A percentile compares a stretch with the other conserved stretches of the same genome.
Conservation (phyloP, 345 rosid genomes). For the Salix exigua region DNA sequence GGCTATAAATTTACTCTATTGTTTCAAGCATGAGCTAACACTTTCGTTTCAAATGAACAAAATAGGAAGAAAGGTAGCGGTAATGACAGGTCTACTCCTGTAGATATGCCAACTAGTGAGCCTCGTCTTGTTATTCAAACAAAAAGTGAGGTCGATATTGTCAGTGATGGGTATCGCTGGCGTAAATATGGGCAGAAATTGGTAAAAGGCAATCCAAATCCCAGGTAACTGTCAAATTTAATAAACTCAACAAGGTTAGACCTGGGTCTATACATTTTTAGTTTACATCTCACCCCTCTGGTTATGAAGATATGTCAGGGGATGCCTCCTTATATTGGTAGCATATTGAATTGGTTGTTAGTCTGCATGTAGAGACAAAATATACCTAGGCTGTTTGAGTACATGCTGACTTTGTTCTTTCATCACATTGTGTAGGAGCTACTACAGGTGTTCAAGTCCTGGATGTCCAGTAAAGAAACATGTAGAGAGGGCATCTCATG, state of each 20-base stretch:
- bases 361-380: neutral
- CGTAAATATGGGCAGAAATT: conserved; percentile 97
- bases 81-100: conserved; percentile 31
- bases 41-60: neutral
- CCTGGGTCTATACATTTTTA: neutral
- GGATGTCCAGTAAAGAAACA: conserved; percentile 94
- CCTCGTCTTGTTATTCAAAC: conserved; percentile 52
- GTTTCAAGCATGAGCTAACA: conserved; percentile 12
- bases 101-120: conserved; percentile 51
- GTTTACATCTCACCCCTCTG: neutral
- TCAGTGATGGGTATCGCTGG: conserved; percentile 96
- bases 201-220: conserved; percentile 94
- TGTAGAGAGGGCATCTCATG: conserved; percentile 73
- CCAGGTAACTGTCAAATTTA: conserved; percentile 48
- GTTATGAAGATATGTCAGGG: neutral
- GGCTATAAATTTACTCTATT: neutral
- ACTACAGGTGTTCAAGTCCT: conserved; percentile 87
- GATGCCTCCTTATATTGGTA: neutral
- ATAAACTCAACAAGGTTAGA: conserved; percentile 2
- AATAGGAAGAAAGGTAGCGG: conserved; percentile 66
- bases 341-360: neutral
- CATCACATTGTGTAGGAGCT: conserved; percentile 59
- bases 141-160: conserved; percentile 39
- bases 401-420: neutral
- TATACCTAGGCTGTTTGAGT: neutral